Base-by-base conservation (phyloP, 768 basidiomycete genomes). In the Dentipellis sp. region DNA sequence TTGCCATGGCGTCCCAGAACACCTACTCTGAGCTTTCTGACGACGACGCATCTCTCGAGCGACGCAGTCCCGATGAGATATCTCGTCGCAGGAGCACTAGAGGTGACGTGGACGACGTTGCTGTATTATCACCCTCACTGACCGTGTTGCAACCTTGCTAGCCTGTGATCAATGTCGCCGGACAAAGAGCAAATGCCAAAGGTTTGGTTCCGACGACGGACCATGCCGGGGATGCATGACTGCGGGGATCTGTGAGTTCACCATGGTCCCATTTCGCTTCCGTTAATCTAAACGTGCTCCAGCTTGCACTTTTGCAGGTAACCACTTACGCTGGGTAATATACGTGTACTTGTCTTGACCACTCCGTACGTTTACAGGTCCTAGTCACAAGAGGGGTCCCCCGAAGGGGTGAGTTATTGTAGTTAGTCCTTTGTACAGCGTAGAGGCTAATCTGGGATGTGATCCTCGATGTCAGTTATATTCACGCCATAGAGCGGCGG, bases 401-500 rank as follows among this genome's bases (percentile, higher is more conserved):
- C 69, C 71, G 21, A 72, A 70, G 55, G 74, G 67, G 47, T 51
- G 9, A n/a, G 39, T 17, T 34, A n/a, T 45, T 42, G 46, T 29
- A 29, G 6, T 29, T 6, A 29, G 6, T 29, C 29, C 6, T 29
- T 3, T 29, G 29, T 29, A 29, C 29, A 6, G 6, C 29, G 29
- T 6, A 29, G 3, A 6, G 6, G 29, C 29, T 29, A 29, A 29
- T 29, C 29, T 29, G 29, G 29, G 29, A 45, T 37, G 34, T 34
- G 34, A 39, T 50, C 34, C 23, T 39, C 14, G 12, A 6, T 11
- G 17, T 17, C 45, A 65, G 73, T 22, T 77, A 77, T 64, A 73
- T 75, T 56, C 69, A 72, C 54, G 72, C 72, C 35, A 68, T 76
- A 50, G 74, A 75, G 63, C 68, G 70, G 10, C 68, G 73, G 9